Conservation (phyloP, 2,329 filamentous ascomycete species). For the Aspergillus fijiensis region DNA sequence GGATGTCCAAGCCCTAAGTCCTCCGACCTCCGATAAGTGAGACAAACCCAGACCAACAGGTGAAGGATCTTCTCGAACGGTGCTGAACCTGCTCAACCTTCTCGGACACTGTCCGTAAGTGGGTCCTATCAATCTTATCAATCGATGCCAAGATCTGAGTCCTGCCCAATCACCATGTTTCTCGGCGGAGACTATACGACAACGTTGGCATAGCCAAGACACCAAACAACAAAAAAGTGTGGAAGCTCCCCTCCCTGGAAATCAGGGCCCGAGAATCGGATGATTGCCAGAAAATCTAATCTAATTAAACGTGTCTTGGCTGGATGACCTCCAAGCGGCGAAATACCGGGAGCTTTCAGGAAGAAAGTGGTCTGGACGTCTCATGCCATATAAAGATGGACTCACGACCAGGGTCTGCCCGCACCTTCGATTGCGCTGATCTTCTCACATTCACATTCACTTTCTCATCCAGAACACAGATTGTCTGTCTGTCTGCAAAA, state of each 20-base stretch:
- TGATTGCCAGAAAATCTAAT: constrained; percentile 2
- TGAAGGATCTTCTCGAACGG: background rate
- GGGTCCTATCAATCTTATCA: constrained; percentile 7
- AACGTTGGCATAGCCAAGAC: background rate
- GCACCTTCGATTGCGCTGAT: background rate
- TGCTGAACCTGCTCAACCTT: background rate
- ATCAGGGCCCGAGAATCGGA: background rate
- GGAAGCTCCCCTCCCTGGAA: background rate
- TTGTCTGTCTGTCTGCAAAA: background rate
- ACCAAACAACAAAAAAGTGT: background rate
- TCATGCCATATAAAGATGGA: background rate
- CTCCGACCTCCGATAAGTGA: background rate
- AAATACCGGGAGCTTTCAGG: background rate
- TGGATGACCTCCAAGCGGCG: background rate
- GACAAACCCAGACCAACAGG: background rate
- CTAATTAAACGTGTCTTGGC: background rate
- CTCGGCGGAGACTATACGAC: background rate
- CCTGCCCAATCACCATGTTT: background rate
- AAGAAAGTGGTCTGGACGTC: background rate
- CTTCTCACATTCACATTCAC: background rate
- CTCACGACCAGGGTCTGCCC: background rate
- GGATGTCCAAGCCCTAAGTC: background rate
- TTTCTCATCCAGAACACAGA: background rate
- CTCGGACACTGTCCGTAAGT: constrained; percentile 3
- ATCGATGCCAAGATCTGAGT: background rate